Conservation (phyloP, 1,284 basidiomycete species). For the Agroathelia rolfsii region DNA sequence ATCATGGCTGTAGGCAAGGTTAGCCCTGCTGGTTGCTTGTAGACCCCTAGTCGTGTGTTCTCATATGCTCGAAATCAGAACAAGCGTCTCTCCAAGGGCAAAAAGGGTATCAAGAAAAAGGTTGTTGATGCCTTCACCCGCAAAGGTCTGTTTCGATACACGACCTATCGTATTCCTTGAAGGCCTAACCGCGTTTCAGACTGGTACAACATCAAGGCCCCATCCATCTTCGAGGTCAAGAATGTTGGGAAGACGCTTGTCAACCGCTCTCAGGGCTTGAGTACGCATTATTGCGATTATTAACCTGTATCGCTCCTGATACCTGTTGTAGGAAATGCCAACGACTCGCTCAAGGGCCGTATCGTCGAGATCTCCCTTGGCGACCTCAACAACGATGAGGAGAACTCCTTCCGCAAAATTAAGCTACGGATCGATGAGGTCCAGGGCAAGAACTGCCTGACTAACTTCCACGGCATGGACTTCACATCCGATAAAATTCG, state of each 20-base stretch:
- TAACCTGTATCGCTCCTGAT: constrained; percentile 8
- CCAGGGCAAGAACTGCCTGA: constrained; percentile 98
- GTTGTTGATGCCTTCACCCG: constrained; percentile 99
- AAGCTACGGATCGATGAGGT: constrained; percentile 97
- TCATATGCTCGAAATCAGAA: constrained; percentile 44
- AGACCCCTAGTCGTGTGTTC: neutral
- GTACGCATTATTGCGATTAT: constrained; percentile 41
- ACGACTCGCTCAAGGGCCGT: constrained; percentile 97
- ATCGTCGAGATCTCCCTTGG: constrained; percentile 95
- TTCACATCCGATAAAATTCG: constrained; percentile 99
- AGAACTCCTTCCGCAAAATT: constrained; percentile 99
- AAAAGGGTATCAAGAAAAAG: constrained; percentile 99
- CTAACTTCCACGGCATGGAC: constrained; percentile 99
- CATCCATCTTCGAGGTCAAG: constrained; percentile 94
- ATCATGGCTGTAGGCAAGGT: constrained; percentile 92
- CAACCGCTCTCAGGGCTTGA: constrained; percentile 97
- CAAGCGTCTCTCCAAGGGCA: constrained; percentile 98
- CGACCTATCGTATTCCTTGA: constrained; percentile 3
- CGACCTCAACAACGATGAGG: constrained; percentile 99
- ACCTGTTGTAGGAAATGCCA: constrained; percentile 77
- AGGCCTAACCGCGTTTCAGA: constrained; percentile 38
- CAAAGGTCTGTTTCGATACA: constrained; percentile 58
- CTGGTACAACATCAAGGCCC: constrained; percentile 99
- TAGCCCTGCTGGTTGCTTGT: constrained; percentile 11
- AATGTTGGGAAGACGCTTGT: constrained; percentile 98